A percentile compares a stretch with the other conserved stretches of the same genome.
phyloP scores from a whole-genome alignment of 2,329 filamentous ascomycete genomes.

The Aspergillus fructus region DNA sequence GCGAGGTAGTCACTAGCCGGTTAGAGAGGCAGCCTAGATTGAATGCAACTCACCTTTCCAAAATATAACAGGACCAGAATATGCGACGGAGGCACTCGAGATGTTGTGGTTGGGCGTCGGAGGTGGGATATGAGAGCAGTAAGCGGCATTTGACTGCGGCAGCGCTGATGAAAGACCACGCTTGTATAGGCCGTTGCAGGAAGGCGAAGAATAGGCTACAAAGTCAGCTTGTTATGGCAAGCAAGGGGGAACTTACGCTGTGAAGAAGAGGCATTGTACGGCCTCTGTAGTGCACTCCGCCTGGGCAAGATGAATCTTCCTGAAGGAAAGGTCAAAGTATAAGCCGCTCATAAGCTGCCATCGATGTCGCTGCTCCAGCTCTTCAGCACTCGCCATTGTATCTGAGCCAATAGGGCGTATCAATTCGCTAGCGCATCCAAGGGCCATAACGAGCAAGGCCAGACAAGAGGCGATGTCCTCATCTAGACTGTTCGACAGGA shows the following conservation, averaged over 20 bases:
- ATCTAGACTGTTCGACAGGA: conserved; percentile 39
- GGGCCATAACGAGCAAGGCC: conserved; percentile 48
- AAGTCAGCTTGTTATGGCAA: too few species aligned
- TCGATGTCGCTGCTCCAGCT: conserved; percentile 30
- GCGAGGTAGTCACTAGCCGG: conserved; percentile 51
- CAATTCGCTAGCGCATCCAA: conserved; percentile 49
- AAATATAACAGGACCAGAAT: conserved; percentile 57
- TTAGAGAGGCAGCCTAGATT: neutral
- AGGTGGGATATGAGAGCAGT: conserved; percentile 46
- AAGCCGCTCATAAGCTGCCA: conserved; percentile 41
- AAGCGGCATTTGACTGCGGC: conserved; percentile 53
- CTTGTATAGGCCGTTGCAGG: conserved; percentile 51
- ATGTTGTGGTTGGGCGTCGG: conserved; percentile 39
- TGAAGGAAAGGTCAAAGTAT: conserved; percentile 50
- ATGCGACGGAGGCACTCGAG: conserved; percentile 52
- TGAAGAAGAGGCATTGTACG: conserved; percentile 53
- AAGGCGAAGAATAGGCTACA: conserved; percentile 52
- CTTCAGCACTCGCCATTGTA: conserved; percentile 20
- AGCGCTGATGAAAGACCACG: conserved; percentile 53
- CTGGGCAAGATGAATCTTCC: conserved; percentile 48
- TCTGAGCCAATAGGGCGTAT: conserved; percentile 15
- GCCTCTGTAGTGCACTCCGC: conserved; percentile 48
- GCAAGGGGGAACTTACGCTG: conserved; percentile 39
- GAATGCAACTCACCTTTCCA: conserved; percentile 45
- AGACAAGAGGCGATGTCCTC: conserved; percentile 44